Evolutionary conservation across 164 flowering plant species (phyloP).

Genomic region (Stephania yunnanensis): DNA sequence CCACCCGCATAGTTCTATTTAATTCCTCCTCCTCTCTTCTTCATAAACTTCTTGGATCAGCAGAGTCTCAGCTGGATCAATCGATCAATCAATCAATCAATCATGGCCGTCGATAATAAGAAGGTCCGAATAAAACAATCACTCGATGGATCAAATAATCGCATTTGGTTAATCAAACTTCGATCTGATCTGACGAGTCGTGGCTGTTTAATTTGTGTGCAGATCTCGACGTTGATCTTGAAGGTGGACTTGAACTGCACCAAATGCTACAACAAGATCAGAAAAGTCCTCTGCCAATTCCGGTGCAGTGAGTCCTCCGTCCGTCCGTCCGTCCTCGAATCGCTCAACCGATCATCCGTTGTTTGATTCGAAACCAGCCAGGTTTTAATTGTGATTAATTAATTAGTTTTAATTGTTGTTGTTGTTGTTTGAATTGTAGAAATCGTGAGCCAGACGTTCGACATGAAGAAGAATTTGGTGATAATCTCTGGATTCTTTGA

Average conservation of each 20-base stretch:
- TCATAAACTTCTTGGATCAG: too few relatives aligned
- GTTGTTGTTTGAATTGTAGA: slow-evolving; percentile 16
- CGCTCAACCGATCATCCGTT: neutral
- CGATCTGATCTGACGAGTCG: neutral
- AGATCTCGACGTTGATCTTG: slow-evolving; percentile 15
- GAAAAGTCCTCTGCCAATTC: slow-evolving; percentile 5
- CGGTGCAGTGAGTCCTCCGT: slow-evolving; percentile 7
- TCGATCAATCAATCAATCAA: neutral
- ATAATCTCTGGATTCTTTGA: slow-evolving; percentile 20
- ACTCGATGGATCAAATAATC: neutral
- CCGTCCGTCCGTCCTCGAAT: neutral
- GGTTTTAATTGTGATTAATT: neutral
- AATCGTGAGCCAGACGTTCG: slow-evolving; percentile 51
- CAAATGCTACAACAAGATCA: slow-evolving; percentile 17
- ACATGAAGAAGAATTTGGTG: slow-evolving; percentile 46
- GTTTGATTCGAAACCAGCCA: neutral
- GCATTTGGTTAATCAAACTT: too few relatives aligned
- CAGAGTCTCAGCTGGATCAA: too few relatives aligned
- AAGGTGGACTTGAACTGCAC: slow-evolving; percentile 14
- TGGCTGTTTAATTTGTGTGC: neutral
- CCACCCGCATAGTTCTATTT: too few relatives aligned
- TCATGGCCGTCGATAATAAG: neutral
- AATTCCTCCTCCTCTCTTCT: too few relatives aligned
- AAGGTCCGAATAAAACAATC: neutral
- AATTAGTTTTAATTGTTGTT: neutral